phyloP scores from a whole-genome alignment of 2,329 filamentous ascomycete genomes.

The Chaetomiaceae sp. region DNA sequence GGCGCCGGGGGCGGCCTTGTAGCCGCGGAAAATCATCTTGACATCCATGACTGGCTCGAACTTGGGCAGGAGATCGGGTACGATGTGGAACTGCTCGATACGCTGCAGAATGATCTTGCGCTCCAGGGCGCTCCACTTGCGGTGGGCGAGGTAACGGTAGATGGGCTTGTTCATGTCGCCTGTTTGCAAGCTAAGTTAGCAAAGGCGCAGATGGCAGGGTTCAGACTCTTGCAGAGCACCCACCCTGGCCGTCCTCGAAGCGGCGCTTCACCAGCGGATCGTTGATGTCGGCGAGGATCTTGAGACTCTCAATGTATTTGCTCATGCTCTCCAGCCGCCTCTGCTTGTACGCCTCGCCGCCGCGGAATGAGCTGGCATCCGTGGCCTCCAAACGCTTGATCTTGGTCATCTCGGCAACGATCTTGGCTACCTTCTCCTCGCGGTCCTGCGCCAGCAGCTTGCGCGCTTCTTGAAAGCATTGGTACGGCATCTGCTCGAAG shows the following conservation, averaged over 20 bases:
- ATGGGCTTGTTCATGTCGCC: conserved; percentile 95
- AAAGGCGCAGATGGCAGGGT: not conserved
- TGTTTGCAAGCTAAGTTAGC: conserved; percentile 36
- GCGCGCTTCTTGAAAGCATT: conserved; percentile 95
- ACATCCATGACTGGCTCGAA: conserved; percentile 77
- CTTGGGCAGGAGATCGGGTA: conserved; percentile 80
- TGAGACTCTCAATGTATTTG: conserved; percentile 68
- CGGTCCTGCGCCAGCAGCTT: conserved; percentile 77
- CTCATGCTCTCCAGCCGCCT: conserved; percentile 64
- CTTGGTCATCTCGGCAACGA: conserved; percentile 61
- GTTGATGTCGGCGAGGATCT: conserved; percentile 90
- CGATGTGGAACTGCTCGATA: conserved; percentile 77
- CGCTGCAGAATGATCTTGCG: conserved; percentile 77
- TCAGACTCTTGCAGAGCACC: conserved; percentile 25
- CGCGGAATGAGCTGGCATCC: conserved; percentile 51
- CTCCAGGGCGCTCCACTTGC: conserved; percentile 83
- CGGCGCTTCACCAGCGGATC: conserved; percentile 89
- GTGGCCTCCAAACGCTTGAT: conserved; percentile 63
- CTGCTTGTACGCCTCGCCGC: conserved; percentile 62
- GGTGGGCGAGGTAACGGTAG: conserved; percentile 82
- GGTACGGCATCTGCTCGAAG: conserved; percentile 92
- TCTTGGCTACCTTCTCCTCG: conserved; percentile 70
- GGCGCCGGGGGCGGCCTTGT: conserved; percentile 68
- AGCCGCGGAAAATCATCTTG: conserved; percentile 70
- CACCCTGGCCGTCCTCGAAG: conserved; percentile 89